Percentiles rank a stretch among this genome's conserved stretches.
Conservation (phyloP, 768 basidiomycete species). For the Mycena filopes region DNA sequence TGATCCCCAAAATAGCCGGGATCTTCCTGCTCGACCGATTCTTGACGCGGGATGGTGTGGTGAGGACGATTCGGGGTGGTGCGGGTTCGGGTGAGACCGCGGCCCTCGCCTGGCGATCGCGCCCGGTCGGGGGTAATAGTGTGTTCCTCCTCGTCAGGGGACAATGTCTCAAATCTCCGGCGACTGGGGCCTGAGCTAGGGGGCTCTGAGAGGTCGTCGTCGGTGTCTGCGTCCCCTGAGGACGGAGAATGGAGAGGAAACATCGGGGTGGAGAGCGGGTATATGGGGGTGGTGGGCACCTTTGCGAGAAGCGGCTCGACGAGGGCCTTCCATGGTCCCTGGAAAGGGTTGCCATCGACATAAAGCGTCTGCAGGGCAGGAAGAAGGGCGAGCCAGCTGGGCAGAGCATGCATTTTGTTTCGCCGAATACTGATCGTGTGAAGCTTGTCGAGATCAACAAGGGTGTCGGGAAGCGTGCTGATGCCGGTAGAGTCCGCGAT, state of each 20-base stretch:
- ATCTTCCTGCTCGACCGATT: conserved; percentile 55
- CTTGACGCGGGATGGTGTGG: conserved; percentile 53
- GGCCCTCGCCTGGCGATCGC: conserved; percentile 48
- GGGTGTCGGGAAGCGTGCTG: conserved; percentile 75
- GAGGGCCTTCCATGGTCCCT: conserved; percentile 91
- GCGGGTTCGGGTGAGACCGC: conserved; percentile 73
- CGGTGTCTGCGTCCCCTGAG: conserved; percentile 51
- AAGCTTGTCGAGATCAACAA: conserved; percentile 79
- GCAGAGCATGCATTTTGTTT: conserved; percentile 89
- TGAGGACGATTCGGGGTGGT: conserved; percentile 74
- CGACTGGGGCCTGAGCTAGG: conserved; percentile 49
- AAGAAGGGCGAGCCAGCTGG: conserved; percentile 96
- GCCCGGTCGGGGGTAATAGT: conserved; percentile 77
- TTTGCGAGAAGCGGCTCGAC: conserved; percentile 85
- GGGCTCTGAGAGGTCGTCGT: conserved; percentile 69
- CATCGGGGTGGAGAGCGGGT: conserved; percentile 74
- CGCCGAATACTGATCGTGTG: conserved; percentile 91
- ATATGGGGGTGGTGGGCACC: conserved; percentile 66
- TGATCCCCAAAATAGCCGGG: conserved; percentile 58
- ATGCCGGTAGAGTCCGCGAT: conserved; percentile 94
- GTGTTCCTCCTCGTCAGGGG: conserved; percentile 72
- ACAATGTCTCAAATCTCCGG: conserved; percentile 31
- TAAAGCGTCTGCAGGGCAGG: conserved; percentile 84
- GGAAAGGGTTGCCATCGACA: conserved; percentile 97
- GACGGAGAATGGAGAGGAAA: conserved; percentile 60